phyloP scores from a whole-genome alignment of 1,284 basidiomycete species.

The Ustilago cynodontis region DNA sequence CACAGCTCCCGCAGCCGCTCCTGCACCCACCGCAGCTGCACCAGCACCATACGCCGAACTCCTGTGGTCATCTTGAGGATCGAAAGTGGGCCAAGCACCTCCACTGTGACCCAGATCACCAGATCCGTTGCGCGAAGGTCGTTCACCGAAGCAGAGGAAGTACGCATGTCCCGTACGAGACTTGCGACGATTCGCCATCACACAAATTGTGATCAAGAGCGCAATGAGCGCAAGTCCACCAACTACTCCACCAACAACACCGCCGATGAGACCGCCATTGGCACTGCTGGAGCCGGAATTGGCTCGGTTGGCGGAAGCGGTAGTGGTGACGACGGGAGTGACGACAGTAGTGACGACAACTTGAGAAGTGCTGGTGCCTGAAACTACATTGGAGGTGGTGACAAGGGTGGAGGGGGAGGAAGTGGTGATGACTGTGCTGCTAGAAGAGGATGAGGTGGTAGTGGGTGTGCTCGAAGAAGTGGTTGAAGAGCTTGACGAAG shows the following conservation, averaged over 20 bases:
- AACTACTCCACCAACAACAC: slow-evolving; percentile 62
- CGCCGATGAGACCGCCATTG: slow-evolving; percentile 62
- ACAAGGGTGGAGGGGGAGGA: slow-evolving; percentile 38
- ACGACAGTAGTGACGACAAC: slow-evolving; percentile 36
- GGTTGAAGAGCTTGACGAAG: slow-evolving; percentile 17
- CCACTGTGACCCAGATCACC: slow-evolving; percentile 45
- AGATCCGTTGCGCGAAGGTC: slow-evolving; percentile 36
- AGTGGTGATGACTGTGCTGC: slow-evolving; percentile 38
- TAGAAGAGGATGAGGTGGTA: slow-evolving; percentile 23
- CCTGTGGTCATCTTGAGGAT: slow-evolving; percentile 47
- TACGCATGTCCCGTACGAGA: slow-evolving; percentile 57
- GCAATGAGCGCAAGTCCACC: slow-evolving; percentile 55
- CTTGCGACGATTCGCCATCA: slow-evolving; percentile 41
- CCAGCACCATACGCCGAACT: slow-evolving; percentile 21
- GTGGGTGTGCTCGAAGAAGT: slow-evolving; percentile 29
- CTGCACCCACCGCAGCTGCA: slow-evolving; percentile 8
- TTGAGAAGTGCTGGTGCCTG: slow-evolving; percentile 45
- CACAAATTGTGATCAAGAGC: slow-evolving; percentile 44
- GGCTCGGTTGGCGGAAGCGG: slow-evolving; percentile 20
- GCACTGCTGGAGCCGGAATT: slow-evolving; percentile 29
- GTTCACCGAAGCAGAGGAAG: slow-evolving; percentile 60
- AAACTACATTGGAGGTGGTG: slow-evolving; percentile 39
- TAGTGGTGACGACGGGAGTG: slow-evolving; percentile 43
- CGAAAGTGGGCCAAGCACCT: slow-evolving; percentile 58
- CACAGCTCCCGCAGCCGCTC: slow-evolving; percentile 29